Conservation (phyloP, 2,329 filamentous ascomycete genomes). For the Ophiostoma populinum region DNA sequence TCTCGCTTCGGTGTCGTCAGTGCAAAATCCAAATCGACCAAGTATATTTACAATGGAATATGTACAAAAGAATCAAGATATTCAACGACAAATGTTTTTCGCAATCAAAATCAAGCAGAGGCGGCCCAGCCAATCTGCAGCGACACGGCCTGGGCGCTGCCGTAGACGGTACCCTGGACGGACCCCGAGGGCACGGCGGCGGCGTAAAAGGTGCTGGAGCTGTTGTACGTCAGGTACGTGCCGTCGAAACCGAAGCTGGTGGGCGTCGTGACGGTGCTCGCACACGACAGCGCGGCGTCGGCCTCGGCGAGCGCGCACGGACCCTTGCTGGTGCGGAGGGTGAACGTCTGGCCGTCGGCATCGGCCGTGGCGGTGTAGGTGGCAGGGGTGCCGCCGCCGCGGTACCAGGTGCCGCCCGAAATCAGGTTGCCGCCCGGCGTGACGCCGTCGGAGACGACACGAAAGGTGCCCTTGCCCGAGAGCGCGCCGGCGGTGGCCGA, state of each 20-base stretch:
- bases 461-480: conserved; percentile 8
- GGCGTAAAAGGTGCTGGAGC: conserved; percentile 12
- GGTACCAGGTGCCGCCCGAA: conserved; percentile 14
- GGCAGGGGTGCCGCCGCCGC: conserved; percentile 14
- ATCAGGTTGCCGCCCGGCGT: conserved; percentile 13
- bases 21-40: no score
- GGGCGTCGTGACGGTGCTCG: conserved; percentile 7
- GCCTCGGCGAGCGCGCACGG: conserved; percentile 10
- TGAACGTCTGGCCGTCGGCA: conserved; percentile 11
- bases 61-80: no score
- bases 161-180: conserved; percentile 13
- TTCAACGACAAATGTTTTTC: no score
- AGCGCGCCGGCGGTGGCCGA: conserved; percentile 1
- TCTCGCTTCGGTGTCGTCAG: no score
- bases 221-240: conserved; percentile 13
- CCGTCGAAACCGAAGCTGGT: conserved; percentile 15
- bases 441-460: conserved; percentile 4
- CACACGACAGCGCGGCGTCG: conserved; percentile 11
- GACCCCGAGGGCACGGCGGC: conserved; percentile 12
- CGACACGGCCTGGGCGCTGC: conserved; percentile 10
- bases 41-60: no score
- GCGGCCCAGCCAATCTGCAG: conserved; percentile 14
- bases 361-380: conserved; percentile 14
- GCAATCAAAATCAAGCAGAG: no score
- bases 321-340: conserved; percentile 14